Conservation (phyloP, 345 rosid genomes). For the Gossypium stocksii region DNA sequence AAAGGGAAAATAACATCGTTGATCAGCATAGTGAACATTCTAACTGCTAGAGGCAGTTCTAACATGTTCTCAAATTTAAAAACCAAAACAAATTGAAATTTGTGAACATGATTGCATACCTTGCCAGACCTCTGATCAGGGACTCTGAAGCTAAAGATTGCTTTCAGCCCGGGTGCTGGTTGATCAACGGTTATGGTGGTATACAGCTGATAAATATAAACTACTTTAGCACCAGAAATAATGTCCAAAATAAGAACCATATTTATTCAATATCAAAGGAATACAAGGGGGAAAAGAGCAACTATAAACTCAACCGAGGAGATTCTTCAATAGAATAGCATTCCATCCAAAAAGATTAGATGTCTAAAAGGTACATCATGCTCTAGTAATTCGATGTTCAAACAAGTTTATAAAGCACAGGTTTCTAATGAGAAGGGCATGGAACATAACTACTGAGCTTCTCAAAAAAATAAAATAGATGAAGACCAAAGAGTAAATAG, state of each 20-base stretch:
- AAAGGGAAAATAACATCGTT: background rate
- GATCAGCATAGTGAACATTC: background rate
- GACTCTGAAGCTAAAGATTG: slow-evolving; percentile 70
- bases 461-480: background rate
- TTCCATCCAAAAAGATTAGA: background rate
- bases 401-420: background rate
- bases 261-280: background rate
- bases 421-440: background rate
- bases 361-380: background rate
- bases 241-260: background rate
- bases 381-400: background rate
- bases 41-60: background rate
- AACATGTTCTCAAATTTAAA: background rate
- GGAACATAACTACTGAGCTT: background rate
- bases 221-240: background rate
- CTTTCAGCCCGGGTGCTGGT: slow-evolving; percentile 84
- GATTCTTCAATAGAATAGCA: background rate
- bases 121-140: slow-evolving; percentile 97
- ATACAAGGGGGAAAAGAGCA: background rate
- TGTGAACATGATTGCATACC: slow-evolving; percentile 32
- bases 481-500: background rate
- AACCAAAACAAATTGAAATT: background rate
- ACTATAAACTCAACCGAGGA: background rate
- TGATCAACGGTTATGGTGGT: slow-evolving; percentile 80
- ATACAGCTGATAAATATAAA: slow-evolving; percentile 44